Conservation (phyloP, 495 filamentous ascomycete species). For the Annulohypoxylon maeteangense region DNA sequence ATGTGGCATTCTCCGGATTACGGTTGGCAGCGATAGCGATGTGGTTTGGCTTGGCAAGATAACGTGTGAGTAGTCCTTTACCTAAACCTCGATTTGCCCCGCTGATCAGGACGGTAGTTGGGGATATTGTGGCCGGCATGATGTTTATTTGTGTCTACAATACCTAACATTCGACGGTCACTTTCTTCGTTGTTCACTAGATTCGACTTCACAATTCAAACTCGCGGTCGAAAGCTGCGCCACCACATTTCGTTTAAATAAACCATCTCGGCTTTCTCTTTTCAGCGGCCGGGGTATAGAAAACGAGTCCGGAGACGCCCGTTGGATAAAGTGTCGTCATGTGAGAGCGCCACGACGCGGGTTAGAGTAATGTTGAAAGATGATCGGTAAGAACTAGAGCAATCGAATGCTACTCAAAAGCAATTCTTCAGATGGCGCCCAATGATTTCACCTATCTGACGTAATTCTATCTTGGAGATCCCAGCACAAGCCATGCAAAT, state of each 20-base stretch:
- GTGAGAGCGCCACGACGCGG: not conserved
- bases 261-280: not conserved
- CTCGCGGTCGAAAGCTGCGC: not conserved
- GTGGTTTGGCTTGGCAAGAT: constrained; percentile 44
- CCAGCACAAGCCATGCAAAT: not conserved
- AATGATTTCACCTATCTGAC: not conserved
- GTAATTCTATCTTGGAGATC: not conserved
- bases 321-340: not conserved
- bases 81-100: constrained; percentile 49
- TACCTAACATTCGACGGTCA: not conserved
- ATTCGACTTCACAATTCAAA: not conserved
- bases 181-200: not conserved
- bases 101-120: constrained; percentile 43
- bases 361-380: not conserved
- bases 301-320: not conserved
- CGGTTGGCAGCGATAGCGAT: constrained; percentile 51
- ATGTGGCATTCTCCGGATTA: constrained; percentile 37
- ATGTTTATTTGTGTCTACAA: not conserved
- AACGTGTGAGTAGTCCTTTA: constrained; percentile 38
- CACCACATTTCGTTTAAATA: not conserved
- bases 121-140: constrained; percentile 21
- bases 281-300: not conserved
- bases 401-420: constrained; percentile 3
- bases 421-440: not conserved
- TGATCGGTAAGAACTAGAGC: constrained; percentile 6